Base-by-base conservation (phyloP, 2,329 filamentous ascomycete genomes). In the Alternaria atra region DNA sequence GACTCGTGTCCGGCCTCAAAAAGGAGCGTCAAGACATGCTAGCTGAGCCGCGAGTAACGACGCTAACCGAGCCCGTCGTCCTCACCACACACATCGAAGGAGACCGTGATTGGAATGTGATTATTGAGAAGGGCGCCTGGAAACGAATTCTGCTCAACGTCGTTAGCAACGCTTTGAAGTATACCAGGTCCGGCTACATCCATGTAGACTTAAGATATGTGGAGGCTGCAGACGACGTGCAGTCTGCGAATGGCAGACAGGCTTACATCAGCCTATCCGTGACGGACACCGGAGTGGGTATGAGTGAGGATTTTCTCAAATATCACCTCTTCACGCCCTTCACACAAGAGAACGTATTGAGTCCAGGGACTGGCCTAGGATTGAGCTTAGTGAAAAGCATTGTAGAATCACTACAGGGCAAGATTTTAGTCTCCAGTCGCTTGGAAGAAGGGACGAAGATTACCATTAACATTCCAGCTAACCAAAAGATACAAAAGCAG, bases 201-300 rank as follows among this genome's bases (percentile, higher is more conserved):
- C 47, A 61, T 25, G 60, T 72, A 8, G 42, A 44, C 9, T 37
- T 72, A 15, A 51, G 46, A 20, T 55, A 56, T 0, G 15, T 52
- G n/a, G 47, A 60, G 40, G 30, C 57, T 13, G 10, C 37, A 25
- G 44, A 43, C 8, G 32, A 39, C 9, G 13, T 47, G 15, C 40
- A 60, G 35, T 30, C 57, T 23, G 10, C 25, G n/a, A 37, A 43
- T 8, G 44, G 30, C 13, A 40, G 61, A 12, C 50, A 42, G 15
- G 59, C 63, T 2, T 60, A 57, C n/a, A 61, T 71, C n/a, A 64
- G 34, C 37, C 59, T 87, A n/a, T 63, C 61, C 20, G 68, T 72
- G 32, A 51, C 58, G 20, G 71, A 73, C 42, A 68, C 68, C 1
- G 71, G 71, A 5, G 63, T 61, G 17, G 71, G 71, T n/a, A 73